These are phyloP conservation scores for Blastobotrys mokoenaii DNA, from an alignment of 805 yeast species.

Conservation along the genomic window DNA sequence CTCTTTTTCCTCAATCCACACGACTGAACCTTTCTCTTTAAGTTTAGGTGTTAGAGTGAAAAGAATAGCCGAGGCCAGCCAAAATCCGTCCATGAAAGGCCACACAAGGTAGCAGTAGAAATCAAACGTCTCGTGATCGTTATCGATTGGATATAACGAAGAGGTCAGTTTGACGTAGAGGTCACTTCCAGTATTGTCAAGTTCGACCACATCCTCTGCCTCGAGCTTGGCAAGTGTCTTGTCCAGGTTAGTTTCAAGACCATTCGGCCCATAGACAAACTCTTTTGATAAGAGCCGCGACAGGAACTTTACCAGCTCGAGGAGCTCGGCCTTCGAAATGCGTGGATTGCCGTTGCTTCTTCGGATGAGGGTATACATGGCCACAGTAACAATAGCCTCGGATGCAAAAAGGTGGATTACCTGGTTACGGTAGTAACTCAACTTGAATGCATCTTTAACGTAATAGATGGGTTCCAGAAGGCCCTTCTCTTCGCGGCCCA, in stretches of 20 bases:
- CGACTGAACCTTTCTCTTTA: slow-evolving; percentile 6
- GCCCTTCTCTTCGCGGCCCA: slow-evolving; percentile 24
- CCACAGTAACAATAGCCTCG: slow-evolving; percentile 40
- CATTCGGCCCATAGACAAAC: slow-evolving; percentile 32
- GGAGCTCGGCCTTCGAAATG: slow-evolving; percentile 23
- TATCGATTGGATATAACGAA: slow-evolving; percentile 8
- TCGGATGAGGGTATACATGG: slow-evolving; percentile 27
- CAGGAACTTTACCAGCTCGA: slow-evolving; percentile 27
- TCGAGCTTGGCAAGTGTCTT: slow-evolving; percentile 25
- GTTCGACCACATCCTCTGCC: slow-evolving; percentile 24
- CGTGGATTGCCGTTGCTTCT: slow-evolving; percentile 18
- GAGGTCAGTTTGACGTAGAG: slow-evolving; percentile 16
- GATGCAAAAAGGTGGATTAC: slow-evolving; percentile 46
- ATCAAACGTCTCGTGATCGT: slow-evolving; percentile 27
- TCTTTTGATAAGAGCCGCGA: slow-evolving; percentile 32
- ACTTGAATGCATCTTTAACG: slow-evolving; percentile 44
- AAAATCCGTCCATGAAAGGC: slow-evolving; percentile 38
- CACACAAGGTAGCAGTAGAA: slow-evolving; percentile 35
- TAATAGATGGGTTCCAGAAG: slow-evolving; percentile 32
- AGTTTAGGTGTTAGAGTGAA: slow-evolving; percentile 26
- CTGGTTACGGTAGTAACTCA: slow-evolving; percentile 50
- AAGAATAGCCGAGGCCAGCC: slow-evolving; percentile 32
- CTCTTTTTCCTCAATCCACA: slow-evolving; percentile 25
- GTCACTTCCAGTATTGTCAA: slow-evolving; percentile 15
- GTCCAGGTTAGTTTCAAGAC: slow-evolving; percentile 27